phyloP scores from a whole-genome alignment of 306 rosid species.

The Dalbergia cultrata region DNA sequence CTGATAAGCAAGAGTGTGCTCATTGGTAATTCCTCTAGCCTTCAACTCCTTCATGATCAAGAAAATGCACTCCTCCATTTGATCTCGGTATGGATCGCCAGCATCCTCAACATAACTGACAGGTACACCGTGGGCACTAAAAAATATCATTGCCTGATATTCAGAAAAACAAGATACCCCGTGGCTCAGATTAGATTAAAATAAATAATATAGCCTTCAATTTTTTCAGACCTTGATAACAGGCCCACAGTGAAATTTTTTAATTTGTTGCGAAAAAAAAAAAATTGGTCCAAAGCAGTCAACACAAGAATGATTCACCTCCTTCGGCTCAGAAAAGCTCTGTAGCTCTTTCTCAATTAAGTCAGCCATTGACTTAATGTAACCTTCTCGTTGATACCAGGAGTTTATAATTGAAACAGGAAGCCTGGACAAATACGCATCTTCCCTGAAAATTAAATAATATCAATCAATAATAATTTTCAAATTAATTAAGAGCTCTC shows the following conservation, averaged over 20 bases:
- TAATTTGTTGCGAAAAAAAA: constrained; percentile 18
- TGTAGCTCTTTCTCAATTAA: constrained; percentile 84
- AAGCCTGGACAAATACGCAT: constrained; percentile 70
- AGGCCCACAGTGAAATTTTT: background rate
- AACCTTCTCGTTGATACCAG: constrained; percentile 96
- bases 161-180: constrained; percentile 16
- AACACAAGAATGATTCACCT: constrained; percentile 62
- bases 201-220: constrained; percentile 30
- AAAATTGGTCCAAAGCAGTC: constrained; percentile 25
- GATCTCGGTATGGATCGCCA: constrained; percentile 97
- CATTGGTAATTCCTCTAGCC: constrained; percentile 83
- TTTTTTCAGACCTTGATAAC: background rate
- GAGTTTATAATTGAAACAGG: constrained; percentile 95
- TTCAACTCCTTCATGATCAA: constrained; percentile 95
- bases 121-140: constrained; percentile 99
- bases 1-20: constrained; percentile 98
- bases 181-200: constrained; percentile 26
- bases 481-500: constrained; percentile 34
- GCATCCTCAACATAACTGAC: constrained; percentile 93
- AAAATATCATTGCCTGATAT: constrained; percentile 84
- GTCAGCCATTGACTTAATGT: constrained; percentile 92
- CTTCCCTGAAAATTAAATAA: constrained; percentile 73
- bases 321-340: constrained; percentile 68
- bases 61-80: constrained; percentile 95
- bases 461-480: constrained; percentile 38